Conservation (phyloP, 1,284 basidiomycete genomes). For the Trichosporon sp. region DNA sequence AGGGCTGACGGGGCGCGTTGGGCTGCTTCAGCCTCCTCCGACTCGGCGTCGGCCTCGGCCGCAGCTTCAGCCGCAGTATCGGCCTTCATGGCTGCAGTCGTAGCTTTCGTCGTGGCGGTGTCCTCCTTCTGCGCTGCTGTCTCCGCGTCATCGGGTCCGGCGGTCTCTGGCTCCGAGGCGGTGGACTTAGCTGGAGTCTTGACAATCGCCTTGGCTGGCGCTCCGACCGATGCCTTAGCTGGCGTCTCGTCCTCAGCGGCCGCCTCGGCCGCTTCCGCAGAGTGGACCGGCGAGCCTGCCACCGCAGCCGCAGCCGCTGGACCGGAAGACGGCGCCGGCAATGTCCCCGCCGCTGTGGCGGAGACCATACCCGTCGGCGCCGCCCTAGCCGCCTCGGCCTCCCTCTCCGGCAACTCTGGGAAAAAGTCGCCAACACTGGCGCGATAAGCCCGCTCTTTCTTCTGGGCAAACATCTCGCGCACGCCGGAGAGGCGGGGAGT, state of each 20-base stretch:
- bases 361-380: not conserved
- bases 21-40: not conserved
- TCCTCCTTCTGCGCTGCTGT: no score
- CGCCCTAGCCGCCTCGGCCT: not conserved
- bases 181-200: not conserved
- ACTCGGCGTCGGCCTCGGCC: not conserved
- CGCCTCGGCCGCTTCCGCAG: not conserved
- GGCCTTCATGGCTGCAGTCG: not conserved
- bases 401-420: not conserved
- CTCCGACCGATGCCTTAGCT: not conserved
- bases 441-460: not conserved
- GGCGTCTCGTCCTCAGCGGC: not conserved
- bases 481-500: not conserved
- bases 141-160: no score
- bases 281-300: no score
- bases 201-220: not conserved
- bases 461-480: not conserved
- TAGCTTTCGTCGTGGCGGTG: not conserved
- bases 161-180: not conserved
- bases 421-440: not conserved
- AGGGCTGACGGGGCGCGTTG: not conserved
- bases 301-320: no score
- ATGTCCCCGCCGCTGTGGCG: no score
- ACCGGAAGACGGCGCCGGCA: no score
- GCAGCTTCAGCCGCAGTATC: not conserved